Percentiles rank a stretch among this genome's conserved stretches.
phyloP scores from a whole-genome alignment of 768 basidiomycete species.

The Dictyophora rubrovolvata region DNA sequence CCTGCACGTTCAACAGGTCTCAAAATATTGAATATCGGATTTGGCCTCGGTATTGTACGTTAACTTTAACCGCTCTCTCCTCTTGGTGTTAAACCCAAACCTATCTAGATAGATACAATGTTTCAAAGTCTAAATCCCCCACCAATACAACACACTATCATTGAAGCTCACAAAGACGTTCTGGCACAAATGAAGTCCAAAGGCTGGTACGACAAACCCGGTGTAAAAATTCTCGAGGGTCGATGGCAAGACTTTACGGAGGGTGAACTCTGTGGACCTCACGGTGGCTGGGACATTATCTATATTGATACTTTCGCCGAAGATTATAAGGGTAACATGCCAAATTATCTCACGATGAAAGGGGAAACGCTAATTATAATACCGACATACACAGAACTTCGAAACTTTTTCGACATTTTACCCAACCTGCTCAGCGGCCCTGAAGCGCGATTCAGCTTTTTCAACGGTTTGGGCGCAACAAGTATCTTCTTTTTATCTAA shows the following conservation, averaged over 20 bases:
- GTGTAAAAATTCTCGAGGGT: slow-evolving; percentile 75
- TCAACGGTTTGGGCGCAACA: slow-evolving; percentile 94
- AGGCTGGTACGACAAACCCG: slow-evolving; percentile 69
- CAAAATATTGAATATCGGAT: slow-evolving; percentile 82
- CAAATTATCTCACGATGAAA: neutral
- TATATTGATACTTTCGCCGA: slow-evolving; percentile 95
- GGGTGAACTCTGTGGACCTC: slow-evolving; percentile 42
- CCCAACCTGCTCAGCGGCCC: slow-evolving; percentile 67
- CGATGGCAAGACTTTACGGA: slow-evolving; percentile 89
- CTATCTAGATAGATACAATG: slow-evolving; percentile 62
- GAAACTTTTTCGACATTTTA: slow-evolving; percentile 69
- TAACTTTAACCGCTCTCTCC: neutral
- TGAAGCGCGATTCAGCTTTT: slow-evolving; percentile 85
- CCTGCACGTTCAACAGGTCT: slow-evolving; percentile 36
- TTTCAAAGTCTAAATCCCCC: slow-evolving; percentile 56
- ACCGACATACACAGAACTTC: slow-evolving; percentile 38
- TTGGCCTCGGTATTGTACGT: slow-evolving; percentile 84
- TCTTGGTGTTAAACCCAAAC: slow-evolving; percentile 1
- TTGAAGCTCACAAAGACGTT: slow-evolving; percentile 92
- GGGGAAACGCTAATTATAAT: neutral
- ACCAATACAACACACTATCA: slow-evolving; percentile 74
- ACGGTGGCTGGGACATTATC: slow-evolving; percentile 75
- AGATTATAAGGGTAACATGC: slow-evolving; percentile 51
- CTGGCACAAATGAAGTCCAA: slow-evolving; percentile 64
- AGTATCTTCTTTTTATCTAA: slow-evolving; percentile 31